A percentile compares a stretch with the other conserved stretches of the same genome.
Evolutionary conservation across 1,139 yeast genomes (phyloP).

Genomic region (Protomyces gravidus): DNA sequence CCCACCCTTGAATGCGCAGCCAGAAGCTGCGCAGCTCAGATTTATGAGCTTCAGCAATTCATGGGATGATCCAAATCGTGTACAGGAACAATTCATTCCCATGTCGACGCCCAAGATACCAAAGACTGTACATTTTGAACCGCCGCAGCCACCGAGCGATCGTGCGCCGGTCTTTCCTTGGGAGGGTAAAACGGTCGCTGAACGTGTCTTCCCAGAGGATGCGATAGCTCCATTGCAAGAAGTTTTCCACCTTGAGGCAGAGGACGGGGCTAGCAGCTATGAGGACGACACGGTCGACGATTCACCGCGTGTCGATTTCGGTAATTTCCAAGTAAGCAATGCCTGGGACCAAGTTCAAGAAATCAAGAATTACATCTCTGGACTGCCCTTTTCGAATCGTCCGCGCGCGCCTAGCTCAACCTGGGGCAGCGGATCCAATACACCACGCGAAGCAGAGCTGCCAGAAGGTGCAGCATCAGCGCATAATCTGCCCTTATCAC

Average conservation of each 20-base stretch:
- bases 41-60: conserved; percentile 36
- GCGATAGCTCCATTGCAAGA: conserved; percentile 24
- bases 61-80: conserved; percentile 37
- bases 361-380: conserved; percentile 13
- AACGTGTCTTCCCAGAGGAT: conserved; percentile 28
- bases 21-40: conserved; percentile 41
- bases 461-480: conserved; percentile 7
- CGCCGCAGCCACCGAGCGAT: conserved; percentile 8
- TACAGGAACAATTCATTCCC: conserved; percentile 31
- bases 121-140: conserved; percentile 24
- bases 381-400: conserved; percentile 13
- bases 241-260: conserved; percentile 6
- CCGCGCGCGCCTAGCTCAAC: conserved; percentile 19
- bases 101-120: conserved; percentile 30
- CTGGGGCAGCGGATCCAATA: conserved; percentile 19
- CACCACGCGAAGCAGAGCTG: conserved; percentile 21
- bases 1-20: conserved; percentile 46
- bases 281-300: conserved; percentile 8
- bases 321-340: conserved; percentile 11
- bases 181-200: conserved; percentile 16
- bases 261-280: background rate
- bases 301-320: background rate
- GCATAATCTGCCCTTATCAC: background rate
- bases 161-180: conserved; percentile 26
- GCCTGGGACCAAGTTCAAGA: conserved; percentile 24